These are phyloP conservation scores for Digitaria exilis DNA, from an alignment of 202 grass and related monocot genomes.

Conservation along the genomic window DNA sequence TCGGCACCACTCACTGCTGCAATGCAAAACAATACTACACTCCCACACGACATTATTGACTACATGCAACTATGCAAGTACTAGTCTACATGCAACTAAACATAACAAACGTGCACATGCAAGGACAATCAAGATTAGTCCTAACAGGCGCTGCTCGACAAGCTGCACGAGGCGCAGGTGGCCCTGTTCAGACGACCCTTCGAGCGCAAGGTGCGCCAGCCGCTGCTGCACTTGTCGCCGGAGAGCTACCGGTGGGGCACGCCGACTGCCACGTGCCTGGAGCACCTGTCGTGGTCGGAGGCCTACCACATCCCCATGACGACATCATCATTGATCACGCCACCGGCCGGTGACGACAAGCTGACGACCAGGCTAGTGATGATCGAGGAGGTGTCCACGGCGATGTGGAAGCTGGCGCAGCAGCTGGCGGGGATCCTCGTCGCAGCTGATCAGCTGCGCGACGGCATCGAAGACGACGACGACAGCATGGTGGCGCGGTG, in stretches of 20 bases:
- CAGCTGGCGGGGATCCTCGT: slow-evolving; percentile 47
- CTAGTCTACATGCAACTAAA: no score
- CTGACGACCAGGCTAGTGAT: slow-evolving; percentile 57
- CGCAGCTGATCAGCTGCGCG: no score
- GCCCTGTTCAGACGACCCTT: slow-evolving; percentile 60
- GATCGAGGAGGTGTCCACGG: slow-evolving; percentile 44
- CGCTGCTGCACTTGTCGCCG: no score
- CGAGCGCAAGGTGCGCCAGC: slow-evolving; percentile 57
- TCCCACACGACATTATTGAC: no score
- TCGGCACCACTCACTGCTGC: no score
- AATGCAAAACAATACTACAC: no score
- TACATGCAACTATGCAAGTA: no score
- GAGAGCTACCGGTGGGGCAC: slow-evolving; percentile 86
- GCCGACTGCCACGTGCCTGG: slow-evolving; percentile 44
- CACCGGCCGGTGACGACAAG: not conserved
- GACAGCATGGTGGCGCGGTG: not conserved
- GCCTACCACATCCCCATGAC: slow-evolving; percentile 80
- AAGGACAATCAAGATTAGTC: no score
- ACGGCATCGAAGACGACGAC: not conserved
- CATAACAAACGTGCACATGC: no score
- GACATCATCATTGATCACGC: no score
- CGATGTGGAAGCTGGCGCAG: slow-evolving; percentile 57
- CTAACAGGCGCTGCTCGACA: slow-evolving; percentile 37
- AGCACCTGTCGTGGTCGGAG: slow-evolving; percentile 88
- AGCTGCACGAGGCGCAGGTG: slow-evolving; percentile 42